Evolutionary conservation across 2,329 filamentous ascomycete species (phyloP), one percentile per base, ranked within the genome.

Genomic region (Allantophomopsis cytisporea): DNA sequence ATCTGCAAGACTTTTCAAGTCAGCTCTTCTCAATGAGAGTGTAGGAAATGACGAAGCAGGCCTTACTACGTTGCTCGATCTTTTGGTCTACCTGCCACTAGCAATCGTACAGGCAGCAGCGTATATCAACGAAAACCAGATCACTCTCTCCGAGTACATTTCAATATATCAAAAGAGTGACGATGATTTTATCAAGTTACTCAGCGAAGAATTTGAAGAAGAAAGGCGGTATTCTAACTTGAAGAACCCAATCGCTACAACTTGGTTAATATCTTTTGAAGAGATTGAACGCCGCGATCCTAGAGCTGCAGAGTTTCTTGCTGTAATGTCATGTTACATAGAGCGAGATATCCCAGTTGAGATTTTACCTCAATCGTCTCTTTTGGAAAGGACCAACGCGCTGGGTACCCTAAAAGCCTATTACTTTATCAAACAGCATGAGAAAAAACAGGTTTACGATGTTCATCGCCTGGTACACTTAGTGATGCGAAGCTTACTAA

Each of bases 211-310:
- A 10, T 60, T 62, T 20, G 44, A 45, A 4, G 60, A 64, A 41
- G 45, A 50, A 2, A 50, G 40, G 2, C 52, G 54, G 18, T 59
- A 62, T 42, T 43, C 37, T 1, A 48, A 57, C 2, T 32, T 39
- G 8, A 54, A 55, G 33, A 56, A 60, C 16, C 51, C 61, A 1
- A 49, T 65, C 2, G 58, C 57, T 5, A 54, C 52, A 0, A 63
- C 63, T 1, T 62, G 55, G 50, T 44, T 61, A 1, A 51, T 66
- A 13, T 64, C 63, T 0, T 62, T 68, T 28, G 47, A 61, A 13
- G 52, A 59, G 21, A 61, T 65, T 17, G 45, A 43, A 15, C 40
- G 44, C 21, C 41, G 18, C 1, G 44, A 61, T 35, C 4, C 37
- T 2, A 28, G 46, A 4, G 63, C 63, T 1, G 58, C 56, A 30